Base-by-base conservation (phyloP, 1,284 basidiomycete genomes). In the Moesziomyces aphidis region DNA sequence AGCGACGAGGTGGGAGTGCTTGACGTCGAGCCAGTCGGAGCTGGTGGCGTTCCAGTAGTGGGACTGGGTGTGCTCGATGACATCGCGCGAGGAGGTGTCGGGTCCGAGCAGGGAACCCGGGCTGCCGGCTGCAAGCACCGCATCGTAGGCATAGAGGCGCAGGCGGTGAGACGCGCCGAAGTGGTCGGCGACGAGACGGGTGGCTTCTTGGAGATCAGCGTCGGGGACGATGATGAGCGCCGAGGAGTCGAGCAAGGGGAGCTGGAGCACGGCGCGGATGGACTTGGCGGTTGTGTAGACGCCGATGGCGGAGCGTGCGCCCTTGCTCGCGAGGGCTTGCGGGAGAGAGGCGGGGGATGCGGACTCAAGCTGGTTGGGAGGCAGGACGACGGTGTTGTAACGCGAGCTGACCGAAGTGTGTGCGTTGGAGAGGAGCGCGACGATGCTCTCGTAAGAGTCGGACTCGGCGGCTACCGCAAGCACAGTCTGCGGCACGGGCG, bases 1-100 rank as follows among this genome's bases (percentile, higher is more conserved):
- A 5, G 80, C 72, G 19, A 69, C 55, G 44, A 82, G 70, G 28
- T 63, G 57, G 54, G 67, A 61, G 54, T 81, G 66, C 51, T 60
- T 58, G n/a, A 73, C 72, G 2, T 73, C 55, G n/a, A 79, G 64
- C 71, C 76, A 81, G 11, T 72, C 60, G 1, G 63, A 61, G 11
- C 67, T 54, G 28, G 55, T 57, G 24, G 70, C 68, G 17, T 60
- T 65, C 73, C 80, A 78, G 66, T 71, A 79, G 47, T 69, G 46
- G 2, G 81, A 79, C 21, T 79, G 76, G 4, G 60, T 54, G 11
- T 70, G 71, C n/a, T 65, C 34, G 52, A 63, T 61, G 15, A 61
- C 28, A 9, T 63, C 55, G 47, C 62, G 55, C 58, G 59, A 48
- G 23, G 55, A 28, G 4, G 51, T n/a, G 11, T 68, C 65, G 21